Base-by-base conservation (phyloP, 495 filamentous ascomycete genomes). In the Clohesyomyces aquaticus region DNA sequence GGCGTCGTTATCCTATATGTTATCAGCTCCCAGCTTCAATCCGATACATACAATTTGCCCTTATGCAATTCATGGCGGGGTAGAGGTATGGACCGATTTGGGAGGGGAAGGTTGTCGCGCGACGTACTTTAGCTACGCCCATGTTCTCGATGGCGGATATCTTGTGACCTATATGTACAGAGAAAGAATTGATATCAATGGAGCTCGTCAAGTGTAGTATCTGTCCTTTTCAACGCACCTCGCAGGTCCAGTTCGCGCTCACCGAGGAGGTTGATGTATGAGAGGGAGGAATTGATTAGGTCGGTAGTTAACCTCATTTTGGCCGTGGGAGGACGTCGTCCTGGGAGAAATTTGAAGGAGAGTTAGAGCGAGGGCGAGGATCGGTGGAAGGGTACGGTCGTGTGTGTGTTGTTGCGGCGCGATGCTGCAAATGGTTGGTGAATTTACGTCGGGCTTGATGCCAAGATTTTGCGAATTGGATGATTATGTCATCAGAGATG, bases 141-240 rank as follows among this genome's bases (percentile, higher is more conserved):
- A 99, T 76, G 75, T 99, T 99, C 85, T 99, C 95, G 80, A 98
- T 97, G 22, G 88, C 83, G 71, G 94, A 91, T 72, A 99, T 97
- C 79, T 96, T 92, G 79, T 97, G 95, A 77, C 94, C 94, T 80
- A 87, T 73, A 76, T 74, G 67, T 71, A 73, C 75, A 67, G 74
- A 68, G 32, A 38, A n/a, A 79, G 79, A 72, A 79, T 83, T 80
- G 86, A 85, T 90, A 91, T 93, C 86, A 95, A 93, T 83, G 83
- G 78, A 88, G 88, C 84, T 88, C 87, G 66, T 57, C 83, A 87
- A 84, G 88, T 91, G 91, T 88, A 96, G 91, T 87, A 95, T 93
- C 92, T 93, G 90, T 81, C 87, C 91, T 93, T 96, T 93, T 90
- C 91, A 73, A 73, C 91, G 88, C 87, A 99, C 95, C 95, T 98